A percentile compares a stretch with the other conserved stretches of the same genome.
phyloP scores from a whole-genome alignment of 2,329 filamentous ascomycete species.

The Septoria linicola region DNA sequence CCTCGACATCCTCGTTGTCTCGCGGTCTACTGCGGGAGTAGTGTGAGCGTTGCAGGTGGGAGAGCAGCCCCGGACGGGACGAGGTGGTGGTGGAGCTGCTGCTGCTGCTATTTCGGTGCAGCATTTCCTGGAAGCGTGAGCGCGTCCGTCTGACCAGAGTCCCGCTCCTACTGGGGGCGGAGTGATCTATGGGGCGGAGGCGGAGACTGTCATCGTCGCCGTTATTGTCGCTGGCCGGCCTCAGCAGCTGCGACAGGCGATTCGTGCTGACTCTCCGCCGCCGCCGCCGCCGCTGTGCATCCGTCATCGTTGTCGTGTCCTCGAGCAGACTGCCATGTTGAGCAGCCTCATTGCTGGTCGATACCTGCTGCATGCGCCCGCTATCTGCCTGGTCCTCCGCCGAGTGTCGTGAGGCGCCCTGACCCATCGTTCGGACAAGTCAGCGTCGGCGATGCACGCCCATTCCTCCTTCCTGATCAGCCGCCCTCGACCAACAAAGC shows the following conservation, averaged over 20 bases:
- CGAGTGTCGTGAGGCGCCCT: conserved; percentile 12
- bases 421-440: conserved; percentile 11
- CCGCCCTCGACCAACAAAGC: not conserved
- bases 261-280: conserved; percentile 12
- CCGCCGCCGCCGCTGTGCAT: no score
- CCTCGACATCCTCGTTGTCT: conserved; percentile 5
- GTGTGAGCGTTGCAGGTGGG: conserved; percentile 29
- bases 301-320: not conserved
- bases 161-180: conserved; percentile 13
- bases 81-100: conserved; percentile 12
- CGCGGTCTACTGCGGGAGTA: conserved; percentile 27
- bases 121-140: conserved; percentile 27
- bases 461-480: not conserved
- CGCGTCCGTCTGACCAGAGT: conserved; percentile 26
- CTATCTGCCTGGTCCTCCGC: conserved; percentile 1
- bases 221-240: conserved; percentile 8
- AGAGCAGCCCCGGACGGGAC: conserved; percentile 22
- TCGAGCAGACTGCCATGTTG: conserved; percentile 14
- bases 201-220: conserved; percentile 10
- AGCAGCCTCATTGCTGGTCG: conserved; percentile 4
- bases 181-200: conserved; percentile 6
- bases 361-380: not conserved
- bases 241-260: conserved; percentile 20
- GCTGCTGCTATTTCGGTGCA: conserved; percentile 25
- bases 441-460: conserved; percentile 6